phyloP scores from a whole-genome alignment of 2,329 filamentous ascomycete species.

The Plenodomus tracheiphilus region DNA sequence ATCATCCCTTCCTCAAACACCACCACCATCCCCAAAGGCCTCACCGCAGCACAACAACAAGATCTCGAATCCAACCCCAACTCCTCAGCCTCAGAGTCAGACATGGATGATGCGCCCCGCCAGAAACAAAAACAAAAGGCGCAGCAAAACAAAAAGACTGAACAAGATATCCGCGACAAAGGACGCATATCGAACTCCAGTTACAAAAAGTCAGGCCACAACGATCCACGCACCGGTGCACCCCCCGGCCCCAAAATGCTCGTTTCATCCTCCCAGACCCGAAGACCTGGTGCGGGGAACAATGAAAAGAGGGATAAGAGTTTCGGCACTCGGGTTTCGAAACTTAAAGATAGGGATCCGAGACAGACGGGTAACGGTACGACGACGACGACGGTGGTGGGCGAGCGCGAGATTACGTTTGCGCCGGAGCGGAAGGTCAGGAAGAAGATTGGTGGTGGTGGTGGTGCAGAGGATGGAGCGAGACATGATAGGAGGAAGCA shows the following conservation, averaged over 20 bases:
- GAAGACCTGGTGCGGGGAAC: slow-evolving; percentile 34
- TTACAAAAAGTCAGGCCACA: slow-evolving; percentile 62
- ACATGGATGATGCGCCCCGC: slow-evolving; percentile 29
- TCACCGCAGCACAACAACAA: slow-evolving; percentile 65
- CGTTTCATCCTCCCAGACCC: slow-evolving; percentile 53
- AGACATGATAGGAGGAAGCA: slow-evolving; percentile 46
- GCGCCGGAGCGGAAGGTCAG: slow-evolving; percentile 60
- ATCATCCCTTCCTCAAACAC: too few species aligned
- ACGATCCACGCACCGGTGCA: slow-evolving; percentile 38
- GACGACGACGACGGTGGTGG: slow-evolving; percentile 45
- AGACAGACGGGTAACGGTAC: slow-evolving; percentile 11
- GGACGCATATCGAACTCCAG: slow-evolving; percentile 65
- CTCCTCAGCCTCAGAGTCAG: slow-evolving; percentile 42
- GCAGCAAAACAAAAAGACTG: not conserved
- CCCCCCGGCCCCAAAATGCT: slow-evolving; percentile 50
- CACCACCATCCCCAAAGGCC: slow-evolving; percentile 45
- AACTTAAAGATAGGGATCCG: slow-evolving; percentile 34
- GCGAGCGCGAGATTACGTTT: slow-evolving; percentile 71
- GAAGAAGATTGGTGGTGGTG: slow-evolving; percentile 35
- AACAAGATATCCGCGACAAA: slow-evolving; percentile 32
- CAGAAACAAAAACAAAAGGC: slow-evolving; percentile 29
- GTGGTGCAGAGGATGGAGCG: slow-evolving; percentile 15
- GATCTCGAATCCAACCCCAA: slow-evolving; percentile 50
- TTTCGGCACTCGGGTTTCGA: slow-evolving; percentile 60
- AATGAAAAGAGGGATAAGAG: slow-evolving; percentile 54